Conservation (phyloP, 2,329 filamentous ascomycete species). For the Neonectria ditissima region DNA sequence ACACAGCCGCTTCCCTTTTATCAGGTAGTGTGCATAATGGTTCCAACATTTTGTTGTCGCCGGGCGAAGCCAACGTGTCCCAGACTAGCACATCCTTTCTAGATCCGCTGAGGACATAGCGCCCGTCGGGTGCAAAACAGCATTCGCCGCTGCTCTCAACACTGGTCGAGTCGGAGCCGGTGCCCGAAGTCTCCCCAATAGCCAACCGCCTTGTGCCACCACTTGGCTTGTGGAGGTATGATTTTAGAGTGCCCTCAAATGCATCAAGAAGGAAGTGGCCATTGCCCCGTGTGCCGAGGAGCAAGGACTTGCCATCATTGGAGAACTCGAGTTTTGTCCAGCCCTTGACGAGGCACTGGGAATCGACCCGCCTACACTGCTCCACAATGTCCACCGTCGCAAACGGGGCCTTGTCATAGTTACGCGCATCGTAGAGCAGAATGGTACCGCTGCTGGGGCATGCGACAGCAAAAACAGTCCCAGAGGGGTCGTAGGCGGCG, state of each 20-base stretch:
- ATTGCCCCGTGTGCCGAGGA: conserved; percentile 84
- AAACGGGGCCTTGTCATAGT: conserved; percentile 93
- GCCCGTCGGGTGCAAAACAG: conserved; percentile 89
- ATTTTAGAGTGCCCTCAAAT: conserved; percentile 83
- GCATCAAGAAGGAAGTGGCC: conserved; percentile 96
- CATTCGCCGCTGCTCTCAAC: conserved; percentile 79
- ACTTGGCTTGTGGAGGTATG: conserved; percentile 73
- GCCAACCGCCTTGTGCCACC: conserved; percentile 65
- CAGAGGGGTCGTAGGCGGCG: conserved; percentile 91
- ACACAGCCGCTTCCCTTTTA: conserved; percentile 76
- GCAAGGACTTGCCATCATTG: conserved; percentile 90
- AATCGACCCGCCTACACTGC: conserved; percentile 59
- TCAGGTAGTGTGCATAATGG: conserved; percentile 75
- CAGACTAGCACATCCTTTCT: conserved; percentile 83
- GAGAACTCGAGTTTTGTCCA: conserved; percentile 97
- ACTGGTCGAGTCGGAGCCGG: conserved; percentile 47
- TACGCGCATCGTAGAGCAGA: conserved; percentile 91
- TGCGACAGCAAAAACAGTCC: conserved; percentile 89
- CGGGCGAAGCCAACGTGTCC: conserved; percentile 75
- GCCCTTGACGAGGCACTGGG: conserved; percentile 71
- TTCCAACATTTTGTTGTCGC: conserved; percentile 69
- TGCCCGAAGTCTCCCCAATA: conserved; percentile 61
- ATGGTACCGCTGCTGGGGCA: conserved; percentile 83
- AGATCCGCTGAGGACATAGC: conserved; percentile 86
- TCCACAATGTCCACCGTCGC: conserved; percentile 83